Evolutionary conservation across 257 asterid species (phyloP).

Genomic region (Eucommia ulmoides): DNA sequence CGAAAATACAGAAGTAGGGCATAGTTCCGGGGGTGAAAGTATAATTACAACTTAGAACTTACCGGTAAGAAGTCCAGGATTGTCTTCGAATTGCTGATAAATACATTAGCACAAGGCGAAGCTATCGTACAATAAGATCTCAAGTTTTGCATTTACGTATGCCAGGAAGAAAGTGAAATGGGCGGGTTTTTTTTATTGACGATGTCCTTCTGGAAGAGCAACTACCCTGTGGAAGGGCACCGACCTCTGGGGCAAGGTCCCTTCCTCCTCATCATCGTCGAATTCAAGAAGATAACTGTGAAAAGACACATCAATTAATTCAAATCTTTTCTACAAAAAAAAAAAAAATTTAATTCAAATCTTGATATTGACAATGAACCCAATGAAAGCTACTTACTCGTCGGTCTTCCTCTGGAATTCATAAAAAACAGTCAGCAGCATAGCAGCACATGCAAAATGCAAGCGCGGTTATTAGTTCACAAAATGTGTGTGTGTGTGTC

Average conservation of each 20-base stretch:
- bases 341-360: not conserved
- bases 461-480: conserved; percentile 24
- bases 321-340: not conserved
- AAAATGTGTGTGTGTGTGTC: too few species aligned
- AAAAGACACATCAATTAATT: not conserved
- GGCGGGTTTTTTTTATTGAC: too few species aligned
- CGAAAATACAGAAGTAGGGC: too few species aligned
- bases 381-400: conserved; percentile 59
- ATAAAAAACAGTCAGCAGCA: conserved; percentile 13
- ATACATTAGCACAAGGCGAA: too few species aligned
- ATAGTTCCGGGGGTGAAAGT: too few species aligned
- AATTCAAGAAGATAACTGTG: conserved; percentile 79
- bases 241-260: conserved; percentile 62
- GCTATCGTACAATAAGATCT: too few species aligned
- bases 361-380: too few species aligned
- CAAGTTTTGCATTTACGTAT: too few species aligned
- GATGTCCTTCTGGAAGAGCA: conserved; percentile 73
- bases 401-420: conserved; percentile 66
- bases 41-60: too few species aligned
- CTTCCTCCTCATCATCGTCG: conserved; percentile 83
- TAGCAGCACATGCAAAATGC: conserved; percentile 14
- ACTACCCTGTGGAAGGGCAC: conserved; percentile 91
- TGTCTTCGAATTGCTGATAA: too few species aligned
- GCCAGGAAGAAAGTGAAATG: too few species aligned
- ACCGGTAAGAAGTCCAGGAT: too few species aligned